A percentile compares a stretch with the other conserved stretches of the same genome.
Conservation (phyloP, 345 rosid genomes). For the Schrenkiella parvula region DNA sequence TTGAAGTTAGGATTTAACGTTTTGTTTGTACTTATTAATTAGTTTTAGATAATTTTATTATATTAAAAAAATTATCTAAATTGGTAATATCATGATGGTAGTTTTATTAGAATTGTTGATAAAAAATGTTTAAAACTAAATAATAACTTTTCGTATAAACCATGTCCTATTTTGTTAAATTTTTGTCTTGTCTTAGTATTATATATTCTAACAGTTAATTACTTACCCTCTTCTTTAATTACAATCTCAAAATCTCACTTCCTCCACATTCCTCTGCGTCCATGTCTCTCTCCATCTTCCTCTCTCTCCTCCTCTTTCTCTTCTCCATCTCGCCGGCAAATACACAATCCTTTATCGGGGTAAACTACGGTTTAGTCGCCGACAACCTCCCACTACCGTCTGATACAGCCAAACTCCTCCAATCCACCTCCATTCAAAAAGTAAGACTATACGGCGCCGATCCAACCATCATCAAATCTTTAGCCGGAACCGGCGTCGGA, state of each 20-base stretch:
- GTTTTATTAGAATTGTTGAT: no score
- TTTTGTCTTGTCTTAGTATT: not conserved
- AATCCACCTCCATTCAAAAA: slow-evolving; percentile 63
- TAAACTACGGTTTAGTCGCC: slow-evolving; percentile 82
- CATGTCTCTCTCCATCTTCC: slow-evolving; percentile 13
- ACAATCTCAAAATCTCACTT: slow-evolving; percentile 5
- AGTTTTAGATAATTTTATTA: not conserved
- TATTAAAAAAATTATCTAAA: no score
- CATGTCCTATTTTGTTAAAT: not conserved
- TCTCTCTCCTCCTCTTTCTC: not conserved
- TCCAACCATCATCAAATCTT: slow-evolving; percentile 58
- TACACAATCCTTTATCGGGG: slow-evolving; percentile 64
- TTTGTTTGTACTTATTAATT: no score
- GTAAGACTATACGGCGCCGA: slow-evolving; percentile 74
- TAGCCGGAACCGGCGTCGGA: slow-evolving; percentile 75
- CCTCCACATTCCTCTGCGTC: not conserved
- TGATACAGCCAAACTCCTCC: slow-evolving; percentile 72
- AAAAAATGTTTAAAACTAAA: no score
- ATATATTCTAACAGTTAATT: not conserved
- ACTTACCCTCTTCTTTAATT: not conserved
- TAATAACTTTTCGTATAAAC: no score
- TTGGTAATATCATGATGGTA: no score
- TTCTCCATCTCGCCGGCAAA: slow-evolving; percentile 22
- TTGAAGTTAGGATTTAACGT: no score
- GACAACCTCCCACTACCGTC: slow-evolving; percentile 78